These are phyloP conservation scores for Colletotrichum melonis DNA, from an alignment of 2,329 filamentous ascomycete genomes.

Conservation along the genomic window DNA sequence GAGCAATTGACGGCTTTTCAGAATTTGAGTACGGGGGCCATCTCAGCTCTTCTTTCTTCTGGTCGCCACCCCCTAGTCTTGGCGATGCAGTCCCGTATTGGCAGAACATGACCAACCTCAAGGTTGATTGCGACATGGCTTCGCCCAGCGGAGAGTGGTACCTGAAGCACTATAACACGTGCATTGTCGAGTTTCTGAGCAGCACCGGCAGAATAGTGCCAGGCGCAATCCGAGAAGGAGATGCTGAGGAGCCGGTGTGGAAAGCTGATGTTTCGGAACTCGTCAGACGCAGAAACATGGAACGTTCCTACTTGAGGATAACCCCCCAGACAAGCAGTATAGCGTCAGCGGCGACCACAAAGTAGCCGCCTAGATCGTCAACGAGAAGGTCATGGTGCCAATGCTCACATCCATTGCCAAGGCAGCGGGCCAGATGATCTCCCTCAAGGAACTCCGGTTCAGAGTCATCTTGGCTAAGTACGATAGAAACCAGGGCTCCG, in stretches of 20 bases:
- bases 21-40: not conserved
- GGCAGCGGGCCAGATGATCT: not conserved
- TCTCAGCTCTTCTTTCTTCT: not conserved
- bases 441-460: not conserved
- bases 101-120: not conserved
- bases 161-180: not conserved
- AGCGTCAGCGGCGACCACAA: not conserved
- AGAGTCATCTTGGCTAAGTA: too few relatives aligned
- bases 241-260: not conserved
- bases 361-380: not conserved
- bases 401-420: not conserved
- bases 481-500: too few relatives aligned
- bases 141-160: not conserved
- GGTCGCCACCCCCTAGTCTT: not conserved
- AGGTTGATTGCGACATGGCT: not conserved
- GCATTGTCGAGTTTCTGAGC: too few relatives aligned
- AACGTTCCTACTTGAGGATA: too few relatives aligned
- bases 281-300: too few relatives aligned
- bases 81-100: not conserved
- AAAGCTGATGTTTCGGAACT: too few relatives aligned
- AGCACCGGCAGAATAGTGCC: too few relatives aligned
- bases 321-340: not conserved
- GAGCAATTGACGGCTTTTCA: not conserved
- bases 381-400: not conserved
- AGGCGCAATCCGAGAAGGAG: too few relatives aligned